Evolutionary conservation across 2,329 filamentous ascomycete species (phyloP).

Genomic region (Cryphonectria japonica): DNA sequence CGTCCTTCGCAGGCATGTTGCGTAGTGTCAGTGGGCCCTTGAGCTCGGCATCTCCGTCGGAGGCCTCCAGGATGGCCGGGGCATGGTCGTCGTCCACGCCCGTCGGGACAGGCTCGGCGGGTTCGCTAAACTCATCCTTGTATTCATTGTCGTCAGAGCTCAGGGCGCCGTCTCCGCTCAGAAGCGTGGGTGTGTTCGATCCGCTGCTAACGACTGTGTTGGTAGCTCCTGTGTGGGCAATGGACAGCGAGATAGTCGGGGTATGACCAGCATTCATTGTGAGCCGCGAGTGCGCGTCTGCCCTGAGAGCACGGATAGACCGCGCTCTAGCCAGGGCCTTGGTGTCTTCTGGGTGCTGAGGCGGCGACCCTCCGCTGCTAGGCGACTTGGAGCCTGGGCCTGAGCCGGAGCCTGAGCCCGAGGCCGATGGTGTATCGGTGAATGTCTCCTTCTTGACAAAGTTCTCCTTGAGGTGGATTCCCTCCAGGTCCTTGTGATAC

Average conservation of each 20-base stretch:
- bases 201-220: slow-evolving; percentile 47
- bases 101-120: slow-evolving; percentile 31
- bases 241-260: slow-evolving; percentile 61
- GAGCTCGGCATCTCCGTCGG: slow-evolving; percentile 49
- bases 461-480: slow-evolving; percentile 59
- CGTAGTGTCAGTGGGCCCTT: slow-evolving; percentile 58
- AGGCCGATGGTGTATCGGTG: slow-evolving; percentile 41
- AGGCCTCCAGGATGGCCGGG: slow-evolving; percentile 41
- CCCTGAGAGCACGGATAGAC: slow-evolving; percentile 41
- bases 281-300: slow-evolving; percentile 54
- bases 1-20: slow-evolving; percentile 60
- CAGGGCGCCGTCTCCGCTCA: slow-evolving; percentile 31
- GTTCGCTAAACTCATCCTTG: slow-evolving; percentile 24
- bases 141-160: slow-evolving; percentile 26
- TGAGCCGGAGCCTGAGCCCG: slow-evolving; percentile 36
- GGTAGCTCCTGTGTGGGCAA: slow-evolving; percentile 45
- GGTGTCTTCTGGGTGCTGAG: slow-evolving; percentile 14
- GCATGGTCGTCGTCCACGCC: slow-evolving; percentile 30
- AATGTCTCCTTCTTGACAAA: slow-evolving; percentile 59
- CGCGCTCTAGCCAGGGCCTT: slow-evolving; percentile 21
- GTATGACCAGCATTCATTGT: slow-evolving; percentile 68
- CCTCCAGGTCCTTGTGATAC: slow-evolving; percentile 63
- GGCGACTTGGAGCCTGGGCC: slow-evolving; percentile 36
- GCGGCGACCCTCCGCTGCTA: slow-evolving; percentile 35
- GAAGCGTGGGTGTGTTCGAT: slow-evolving; percentile 43